Base-by-base conservation (phyloP, 305 asterid species). In the Fraxinus dipetala region DNA sequence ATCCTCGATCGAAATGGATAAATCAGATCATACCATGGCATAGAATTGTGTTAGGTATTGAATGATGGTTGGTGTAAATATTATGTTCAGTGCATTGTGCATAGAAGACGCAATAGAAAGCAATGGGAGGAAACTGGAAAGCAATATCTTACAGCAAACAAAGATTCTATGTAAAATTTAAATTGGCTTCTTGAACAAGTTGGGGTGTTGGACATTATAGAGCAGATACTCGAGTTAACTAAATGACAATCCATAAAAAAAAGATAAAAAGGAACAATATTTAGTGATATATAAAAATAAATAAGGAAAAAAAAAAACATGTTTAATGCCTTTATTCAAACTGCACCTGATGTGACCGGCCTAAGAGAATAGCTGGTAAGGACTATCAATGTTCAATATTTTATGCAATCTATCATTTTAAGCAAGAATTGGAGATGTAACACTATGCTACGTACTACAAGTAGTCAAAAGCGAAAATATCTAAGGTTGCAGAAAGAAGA, bases 401-500 rank as follows among this genome's bases (percentile, higher is more conserved):
- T 16, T 24, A 59, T 40, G 77, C 14, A 40, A 81, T 24, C 76
- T 77, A 32, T 28, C 59, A 45, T 61, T 65, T 28, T 45, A 54
- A 8, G 84, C 82, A 79, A 8, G 65, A 36, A 43, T 18, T 34
- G 48, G 69, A 59, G 9, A 36, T 28, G 18, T 35, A 38, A 30
- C 22, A 79, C 51, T 2, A 16, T 54, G 76, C 74, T 30, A 82
- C 72, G 26, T 77, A 79, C 76, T 85, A 79, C 78, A 79, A 81
- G 74, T 74, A 78, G 75, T 81, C 78, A 84, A 63, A 76, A 82
- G 38, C 35, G 65, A 76, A 73, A 45, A 45, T 79, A 48, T 65
- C 1, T 24, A 26, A 51, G 48, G 84, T 84, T 80, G 82, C 78
- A 73, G 80, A 85, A 78, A 77, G 72, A 72, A 30, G 45, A 83